Evolutionary conservation across 169 alveolate species (phyloP).

Genomic region (Neospora caninum): DNA sequence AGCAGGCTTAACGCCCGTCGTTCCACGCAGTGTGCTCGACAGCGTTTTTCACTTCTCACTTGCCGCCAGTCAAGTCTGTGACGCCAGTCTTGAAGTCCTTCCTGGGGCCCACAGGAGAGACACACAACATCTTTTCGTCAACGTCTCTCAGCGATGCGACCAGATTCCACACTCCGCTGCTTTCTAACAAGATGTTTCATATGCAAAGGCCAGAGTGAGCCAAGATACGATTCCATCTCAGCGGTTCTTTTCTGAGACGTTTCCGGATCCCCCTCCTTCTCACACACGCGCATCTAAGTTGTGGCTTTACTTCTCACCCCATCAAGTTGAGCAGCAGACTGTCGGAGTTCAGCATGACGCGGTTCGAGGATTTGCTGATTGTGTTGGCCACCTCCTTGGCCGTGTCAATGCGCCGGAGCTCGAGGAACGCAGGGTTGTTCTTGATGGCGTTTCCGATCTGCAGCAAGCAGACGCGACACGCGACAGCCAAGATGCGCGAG

Average conservation of each 20-base stretch:
- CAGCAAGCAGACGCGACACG: neutral
- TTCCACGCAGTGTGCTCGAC: too few species aligned
- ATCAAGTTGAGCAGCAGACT: conserved; percentile 66
- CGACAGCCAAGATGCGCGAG: neutral
- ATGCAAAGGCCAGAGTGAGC: too few species aligned
- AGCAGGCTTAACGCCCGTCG: too few species aligned
- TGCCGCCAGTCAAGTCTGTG: neutral
- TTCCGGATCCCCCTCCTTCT: too few species aligned
- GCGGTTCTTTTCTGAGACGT: too few species aligned
- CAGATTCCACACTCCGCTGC: too few species aligned
- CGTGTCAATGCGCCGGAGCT: conserved; percentile 93
- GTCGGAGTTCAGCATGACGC: conserved; percentile 63
- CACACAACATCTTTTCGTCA: neutral
- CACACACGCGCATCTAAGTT: too few species aligned
- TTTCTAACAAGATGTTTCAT: too few species aligned
- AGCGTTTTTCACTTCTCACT: neutral
- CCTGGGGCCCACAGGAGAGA: too few species aligned
- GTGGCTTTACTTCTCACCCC: conserved; percentile 45
- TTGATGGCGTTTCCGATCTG: conserved; percentile 80
- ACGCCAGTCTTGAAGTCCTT: conserved; percentile 30
- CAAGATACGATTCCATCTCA: too few species aligned
- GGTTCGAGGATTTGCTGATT: conserved; percentile 53
- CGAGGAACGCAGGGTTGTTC: conserved; percentile 86
- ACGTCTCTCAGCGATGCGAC: too few species aligned
- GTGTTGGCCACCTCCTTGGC: conserved; percentile 92